Percentiles rank a stretch among this genome's conserved stretches.
Conservation (phyloP, 495 filamentous ascomycete species). For the Aspergillus bridgeri region DNA sequence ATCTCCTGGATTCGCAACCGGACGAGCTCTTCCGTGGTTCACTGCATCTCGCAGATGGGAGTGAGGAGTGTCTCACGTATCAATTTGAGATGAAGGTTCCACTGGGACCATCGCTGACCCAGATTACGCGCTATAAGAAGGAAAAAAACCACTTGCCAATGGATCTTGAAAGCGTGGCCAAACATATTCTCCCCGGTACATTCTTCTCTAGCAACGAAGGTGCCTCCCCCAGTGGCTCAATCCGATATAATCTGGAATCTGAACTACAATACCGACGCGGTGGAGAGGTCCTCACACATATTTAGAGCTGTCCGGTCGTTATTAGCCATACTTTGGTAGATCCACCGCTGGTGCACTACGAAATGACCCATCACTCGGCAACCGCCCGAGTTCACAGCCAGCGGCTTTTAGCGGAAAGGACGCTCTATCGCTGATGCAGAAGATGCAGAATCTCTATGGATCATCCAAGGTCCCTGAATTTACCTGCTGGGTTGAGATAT, state of each 20-base stretch:
- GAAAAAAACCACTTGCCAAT: neutral
- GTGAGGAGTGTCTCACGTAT: neutral
- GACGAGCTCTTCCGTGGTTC: neutral
- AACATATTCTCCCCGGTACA: neutral
- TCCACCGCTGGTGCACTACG: neutral
- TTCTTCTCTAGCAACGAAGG: neutral
- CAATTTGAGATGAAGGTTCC: neutral
- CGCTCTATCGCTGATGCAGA: neutral
- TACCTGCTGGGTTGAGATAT: neutral
- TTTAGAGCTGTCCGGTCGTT: neutral
- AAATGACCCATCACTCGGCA: neutral
- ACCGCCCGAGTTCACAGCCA: neutral
- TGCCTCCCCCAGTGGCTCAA: neutral
- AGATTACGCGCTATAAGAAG: neutral
- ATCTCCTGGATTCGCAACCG: neutral
- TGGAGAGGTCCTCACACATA: neutral
- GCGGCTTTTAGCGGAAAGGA: neutral
- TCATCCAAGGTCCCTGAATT: neutral
- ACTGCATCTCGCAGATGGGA: neutral
- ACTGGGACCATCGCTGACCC: neutral
- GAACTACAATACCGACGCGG: neutral
- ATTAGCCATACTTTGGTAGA: neutral
- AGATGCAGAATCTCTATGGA: neutral
- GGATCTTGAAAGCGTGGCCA: neutral
- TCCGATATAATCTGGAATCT: neutral